Evolutionary conservation across 169 alveolate genomes (phyloP), one percentile per base, ranked within the genome.

Genomic region (Plasmodium coatneyi): DNA sequence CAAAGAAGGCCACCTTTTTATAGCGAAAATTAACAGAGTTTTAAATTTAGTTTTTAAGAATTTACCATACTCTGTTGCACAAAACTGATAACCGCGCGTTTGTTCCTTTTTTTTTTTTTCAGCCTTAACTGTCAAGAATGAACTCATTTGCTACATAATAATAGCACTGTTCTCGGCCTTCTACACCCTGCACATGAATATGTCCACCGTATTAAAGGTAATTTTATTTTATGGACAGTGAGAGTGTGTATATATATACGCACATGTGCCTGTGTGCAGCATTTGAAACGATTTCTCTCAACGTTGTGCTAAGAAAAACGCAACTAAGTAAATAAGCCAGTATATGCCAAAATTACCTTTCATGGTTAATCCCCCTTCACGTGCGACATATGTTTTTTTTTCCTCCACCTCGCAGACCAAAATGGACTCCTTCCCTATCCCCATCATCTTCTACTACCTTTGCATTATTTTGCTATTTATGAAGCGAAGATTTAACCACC

Each of bases 181-280:
- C 41, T 86, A 86, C 79, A 86, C 84, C 12, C 66, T 86, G 66
- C 84, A 74, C 79, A 86, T 86, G 79, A 74, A 86, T 78, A 54
- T 86, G 46, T 86, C 93, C 56, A 86, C 79, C n/a, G 46, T 86
- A 9, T 70, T 86, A 86, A 86, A 86, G 60, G 93, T 86, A 86
- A 86, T 74, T 66, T 60, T 60, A 60, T 25, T 60, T 66, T 66
- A 66, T 25, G 30, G 76, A 66, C 30, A 66, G 6, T 5, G 19
- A 66, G 16, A 25, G 76, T 5, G 34, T 60, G 25, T 60, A 19
- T 0, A 60, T 60, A 60, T 60, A 25, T 66, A 12, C 10, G 36
- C 34, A 66, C 36, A 66, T 66, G 16, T 66, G 36, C n/a, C 0
- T 66, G 39, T 66, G 19, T 28, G 36, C 36, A 66, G 36, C n/a